Conservation (phyloP, 2,329 filamentous ascomycete genomes). For the Penicillium janthinellum region DNA sequence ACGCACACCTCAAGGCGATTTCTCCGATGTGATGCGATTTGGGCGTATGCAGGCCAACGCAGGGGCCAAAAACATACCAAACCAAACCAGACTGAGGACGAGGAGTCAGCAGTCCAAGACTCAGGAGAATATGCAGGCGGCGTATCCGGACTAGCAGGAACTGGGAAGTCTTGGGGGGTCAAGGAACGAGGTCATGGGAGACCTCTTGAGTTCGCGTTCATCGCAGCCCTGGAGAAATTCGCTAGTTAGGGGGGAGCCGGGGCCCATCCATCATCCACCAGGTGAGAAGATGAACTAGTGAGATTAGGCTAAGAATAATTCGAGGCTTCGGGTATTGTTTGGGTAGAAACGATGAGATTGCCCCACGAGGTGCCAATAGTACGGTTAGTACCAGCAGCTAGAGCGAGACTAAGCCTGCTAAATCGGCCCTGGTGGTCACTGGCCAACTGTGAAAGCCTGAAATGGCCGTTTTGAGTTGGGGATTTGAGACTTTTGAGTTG, state of each 20-base stretch:
- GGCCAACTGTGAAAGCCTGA: not conserved
- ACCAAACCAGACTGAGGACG: not conserved
- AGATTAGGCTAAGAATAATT: conserved; percentile 1
- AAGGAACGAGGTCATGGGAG: not conserved
- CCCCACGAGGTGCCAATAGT: conserved; percentile 21
- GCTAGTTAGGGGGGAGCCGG: not conserved
- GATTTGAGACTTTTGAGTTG: not conserved
- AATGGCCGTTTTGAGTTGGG: not conserved
- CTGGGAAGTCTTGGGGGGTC: not conserved
- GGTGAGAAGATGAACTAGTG: not conserved
- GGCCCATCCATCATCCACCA: not conserved
- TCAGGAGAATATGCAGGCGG: not conserved
- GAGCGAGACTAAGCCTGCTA: not conserved
- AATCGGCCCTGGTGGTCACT: not conserved
- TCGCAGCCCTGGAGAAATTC: conserved; percentile 7
- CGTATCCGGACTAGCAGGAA: not conserved
- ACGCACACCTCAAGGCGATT: not conserved
- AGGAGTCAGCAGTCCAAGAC: not conserved
- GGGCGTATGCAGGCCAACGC: conserved; percentile 24
- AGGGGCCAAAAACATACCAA: conserved; percentile 26
- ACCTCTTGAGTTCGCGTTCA: conserved; percentile 2
- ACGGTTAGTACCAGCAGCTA: conserved; percentile 8
- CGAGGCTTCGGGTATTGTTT: conserved; percentile 2
- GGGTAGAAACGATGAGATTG: not conserved
- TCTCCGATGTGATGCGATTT: conserved; percentile 12